Evolutionary conservation across 2,329 filamentous ascomycete species (phyloP), one percentile per base, ranked within the genome.

Genomic region (Pleomassaria siparia): DNA sequence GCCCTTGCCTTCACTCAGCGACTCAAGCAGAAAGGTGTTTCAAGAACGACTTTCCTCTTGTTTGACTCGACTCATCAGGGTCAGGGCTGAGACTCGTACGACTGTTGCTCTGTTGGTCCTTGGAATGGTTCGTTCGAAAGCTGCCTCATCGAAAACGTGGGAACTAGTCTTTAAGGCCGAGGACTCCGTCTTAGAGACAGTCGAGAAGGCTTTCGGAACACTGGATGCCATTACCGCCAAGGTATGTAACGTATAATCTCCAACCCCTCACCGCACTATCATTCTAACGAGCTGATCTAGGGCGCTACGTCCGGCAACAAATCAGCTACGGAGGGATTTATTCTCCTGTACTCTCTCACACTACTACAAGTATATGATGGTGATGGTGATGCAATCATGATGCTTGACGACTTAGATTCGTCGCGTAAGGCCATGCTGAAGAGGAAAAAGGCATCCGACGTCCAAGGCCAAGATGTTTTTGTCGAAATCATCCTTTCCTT

Each of bases 401-500:
- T 94, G 51, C 75, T 96, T 8, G 82, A 88, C 44, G 92, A 96
- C 58, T 78, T 96, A n/a, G 82, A 87, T 55, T 77, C 86, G 49
- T 91, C 87, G 67, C 87, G 86, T 49, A 79, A 87, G 77, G 82
- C 53, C 72, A 81, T 65, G 66, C 81, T 61, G 62, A 82, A 59
- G 71, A 75, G 46, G 1, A 51, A 66, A 51, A 50, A 63, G 53
- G 37, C 64, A 56, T 49, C 60, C 46, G 42, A 48, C 4, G 32
- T 46, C 9, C 56, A 64, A 25, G 60, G 54, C 9, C 59, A 61
- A 20, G 58, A 69, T 44, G 56, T 61, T 4, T 87, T 89, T 0
- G 84, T 96, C 2, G 94, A 97, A 63, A 88, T 97, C 43, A 72
- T 99, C 7, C 77, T 97, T n/a, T 89, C 89, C 43, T 90, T 97